Conservation (phyloP, 1,284 basidiomycete species). For the Ustilago shanxiensis region DNA sequence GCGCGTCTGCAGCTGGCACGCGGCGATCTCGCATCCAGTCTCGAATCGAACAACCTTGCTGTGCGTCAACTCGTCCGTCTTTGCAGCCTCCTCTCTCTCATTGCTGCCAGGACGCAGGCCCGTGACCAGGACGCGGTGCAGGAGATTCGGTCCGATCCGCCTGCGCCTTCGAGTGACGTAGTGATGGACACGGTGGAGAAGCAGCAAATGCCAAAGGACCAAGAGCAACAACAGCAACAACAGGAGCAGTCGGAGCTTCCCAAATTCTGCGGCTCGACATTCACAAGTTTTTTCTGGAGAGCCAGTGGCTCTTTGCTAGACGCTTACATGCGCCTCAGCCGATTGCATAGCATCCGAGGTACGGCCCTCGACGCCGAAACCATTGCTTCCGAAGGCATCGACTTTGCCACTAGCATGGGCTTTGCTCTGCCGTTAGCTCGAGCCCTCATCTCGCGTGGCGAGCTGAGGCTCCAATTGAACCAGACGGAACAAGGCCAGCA, state of each 20-base stretch:
- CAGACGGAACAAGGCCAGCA: constrained; percentile 39
- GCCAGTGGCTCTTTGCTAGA: constrained; percentile 28
- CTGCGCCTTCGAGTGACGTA: constrained; percentile 28
- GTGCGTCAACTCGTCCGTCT: constrained; percentile 40
- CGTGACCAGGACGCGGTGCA: constrained; percentile 11
- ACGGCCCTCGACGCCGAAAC: constrained; percentile 61
- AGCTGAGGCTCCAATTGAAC: constrained; percentile 48
- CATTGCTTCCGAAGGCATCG: constrained; percentile 58
- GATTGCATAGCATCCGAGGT: constrained; percentile 58
- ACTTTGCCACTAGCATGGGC: constrained; percentile 45
- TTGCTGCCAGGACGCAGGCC: constrained; percentile 18
- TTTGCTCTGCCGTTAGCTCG: constrained; percentile 45
- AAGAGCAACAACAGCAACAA: constrained; percentile 1
- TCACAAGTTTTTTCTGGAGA: constrained; percentile 44
- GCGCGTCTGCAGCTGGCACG: constrained; percentile 33
- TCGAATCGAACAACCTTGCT: constrained; percentile 36
- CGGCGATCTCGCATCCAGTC: constrained; percentile 38
- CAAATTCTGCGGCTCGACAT: constrained; percentile 29
- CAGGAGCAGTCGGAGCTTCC: constrained; percentile 25
- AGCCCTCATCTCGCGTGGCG: constrained; percentile 54
- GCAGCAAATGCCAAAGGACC: background rate
- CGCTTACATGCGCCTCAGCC: constrained; percentile 45
- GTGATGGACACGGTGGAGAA: constrained; percentile 15
- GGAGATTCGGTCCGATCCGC: constrained; percentile 5
- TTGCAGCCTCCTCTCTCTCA: constrained; percentile 27